Base-by-base conservation (phyloP, 805 yeast species). In the Ogataea siamensis region DNA sequence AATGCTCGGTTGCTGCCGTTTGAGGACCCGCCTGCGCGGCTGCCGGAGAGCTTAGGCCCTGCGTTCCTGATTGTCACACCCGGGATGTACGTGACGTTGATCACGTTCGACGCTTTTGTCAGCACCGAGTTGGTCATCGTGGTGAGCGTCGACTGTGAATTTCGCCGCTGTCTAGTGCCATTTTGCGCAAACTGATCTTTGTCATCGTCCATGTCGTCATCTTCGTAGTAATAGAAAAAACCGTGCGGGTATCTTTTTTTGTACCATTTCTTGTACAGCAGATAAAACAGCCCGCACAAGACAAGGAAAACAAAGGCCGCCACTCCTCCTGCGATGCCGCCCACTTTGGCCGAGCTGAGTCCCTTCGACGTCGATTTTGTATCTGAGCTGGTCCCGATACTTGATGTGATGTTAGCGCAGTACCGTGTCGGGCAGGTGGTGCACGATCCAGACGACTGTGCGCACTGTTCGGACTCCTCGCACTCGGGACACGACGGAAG, bases 31-130 rank as follows among this genome's bases (percentile, higher is more conserved):
- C 44, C 45, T 18, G 41, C 36, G 2, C 38, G 31, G 17, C 48
- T 39, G 9, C 40, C 25, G 6, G 28, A 26, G 2, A 47, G 38
- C 30, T 54, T 44, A 7, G 55, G 40, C 14, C 40, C 21, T 11
- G 70, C 66, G 32, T 75, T 71, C 17, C 82, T 67, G 15, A 78
- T 76, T 4, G 88, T 85, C 30, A 88, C 96, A 24, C 97, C 97
- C 0, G 97, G 98, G 43, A 89, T 86, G 57, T 88, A 89, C 2
- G 95, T 95, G 40, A 91, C 83, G 13, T 96, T 96, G 44, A 89
- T 73, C 47, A 89, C 80, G 60, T 89, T 88, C 10, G 95, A 84
- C 4, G 94, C 94, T 51, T 83, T 78, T 8, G 93, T 81, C 32
- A 81, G 69, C 10, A 81, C 75, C 5, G 88, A 75, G 20, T 84